Evolutionary conservation across 202 grass and related monocot species (phyloP).

Genomic region (Carex arenaria): DNA sequence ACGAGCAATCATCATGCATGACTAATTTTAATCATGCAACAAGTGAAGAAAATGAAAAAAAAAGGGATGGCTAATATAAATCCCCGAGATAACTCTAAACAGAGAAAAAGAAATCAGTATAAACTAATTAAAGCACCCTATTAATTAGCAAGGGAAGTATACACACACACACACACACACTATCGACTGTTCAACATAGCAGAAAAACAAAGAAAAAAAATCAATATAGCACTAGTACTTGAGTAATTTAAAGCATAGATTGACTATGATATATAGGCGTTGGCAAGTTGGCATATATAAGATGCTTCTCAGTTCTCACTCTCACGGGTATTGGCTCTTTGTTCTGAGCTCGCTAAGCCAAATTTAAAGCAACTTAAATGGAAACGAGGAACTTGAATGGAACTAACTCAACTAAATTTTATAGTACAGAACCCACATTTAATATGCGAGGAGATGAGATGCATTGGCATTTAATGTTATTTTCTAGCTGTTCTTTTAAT

Average conservation of each 20-base stretch:
- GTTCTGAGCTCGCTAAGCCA: not conserved
- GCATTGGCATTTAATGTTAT: not conserved
- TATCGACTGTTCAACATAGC: no score
- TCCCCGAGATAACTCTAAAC: no score
- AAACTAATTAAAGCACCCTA: not conserved
- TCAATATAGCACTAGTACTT: not conserved
- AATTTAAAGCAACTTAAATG: not conserved
- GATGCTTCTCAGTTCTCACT: not conserved
- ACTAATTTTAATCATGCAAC: slow-evolving; percentile 5
- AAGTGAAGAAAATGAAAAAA: not conserved
- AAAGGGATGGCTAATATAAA: no score
- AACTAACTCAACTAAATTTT: not conserved
- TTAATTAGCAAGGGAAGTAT: not conserved
- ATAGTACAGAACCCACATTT: not conserved
- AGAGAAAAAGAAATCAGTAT: no score
- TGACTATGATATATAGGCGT: not conserved
- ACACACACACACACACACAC: no score
- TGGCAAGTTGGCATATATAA: not conserved
- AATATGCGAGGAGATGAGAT: not conserved
- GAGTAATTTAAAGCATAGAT: not conserved
- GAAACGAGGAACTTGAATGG: not conserved
- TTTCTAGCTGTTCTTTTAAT: not conserved
- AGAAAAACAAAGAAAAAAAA: not conserved
- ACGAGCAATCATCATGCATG: slow-evolving; percentile 15
- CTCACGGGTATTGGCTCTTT: slow-evolving; percentile 7